phyloP scores from a whole-genome alignment of 2,329 filamentous ascomycete species.

The Clonostachys rhizophaga region DNA sequence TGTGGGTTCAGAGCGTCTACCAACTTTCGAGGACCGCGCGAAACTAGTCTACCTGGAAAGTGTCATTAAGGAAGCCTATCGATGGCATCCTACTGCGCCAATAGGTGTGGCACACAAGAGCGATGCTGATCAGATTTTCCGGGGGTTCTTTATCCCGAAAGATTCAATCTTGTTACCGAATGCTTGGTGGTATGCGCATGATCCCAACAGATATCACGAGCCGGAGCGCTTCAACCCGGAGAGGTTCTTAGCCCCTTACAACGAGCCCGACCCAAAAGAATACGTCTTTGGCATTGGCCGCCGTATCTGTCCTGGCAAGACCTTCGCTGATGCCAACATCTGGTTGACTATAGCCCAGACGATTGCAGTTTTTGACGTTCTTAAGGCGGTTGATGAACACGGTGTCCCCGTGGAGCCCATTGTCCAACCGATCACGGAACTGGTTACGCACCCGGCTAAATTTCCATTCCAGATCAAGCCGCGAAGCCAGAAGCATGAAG shows the following conservation, averaged over 20 bases:
- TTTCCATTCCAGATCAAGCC: conserved; percentile 5
- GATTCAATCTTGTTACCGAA: conserved; percentile 13
- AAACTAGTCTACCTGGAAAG: conserved; percentile 17
- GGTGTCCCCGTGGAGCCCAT: conserved; percentile 8
- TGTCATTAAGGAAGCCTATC: conserved; percentile 14
- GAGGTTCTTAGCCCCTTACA: conserved; percentile 11
- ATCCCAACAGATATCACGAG: conserved; percentile 58
- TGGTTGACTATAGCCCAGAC: conserved; percentile 21
- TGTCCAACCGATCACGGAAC: conserved; percentile 1
- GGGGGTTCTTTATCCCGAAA: conserved; percentile 18
- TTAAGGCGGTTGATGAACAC: conserved; percentile 22
- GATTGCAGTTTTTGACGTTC: conserved; percentile 33
- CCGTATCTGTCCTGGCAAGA: conserved; percentile 10
- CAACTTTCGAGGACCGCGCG: conserved; percentile 12
- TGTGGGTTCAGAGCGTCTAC: conserved; percentile 16
- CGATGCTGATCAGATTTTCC: conserved; percentile 14
- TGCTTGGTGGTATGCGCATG: conserved; percentile 44
- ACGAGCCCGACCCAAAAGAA: conserved; percentile 6
- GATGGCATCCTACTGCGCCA: conserved; percentile 18
- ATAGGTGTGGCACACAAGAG: conserved; percentile 28
- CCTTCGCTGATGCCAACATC: conserved; percentile 9
- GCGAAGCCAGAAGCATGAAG: conserved; percentile 4
- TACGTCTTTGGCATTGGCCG: conserved; percentile 11
- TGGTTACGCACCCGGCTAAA: conserved; percentile 7
- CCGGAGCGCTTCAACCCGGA: conserved; percentile 24